Evolutionary conservation across 257 asterid species (phyloP), one percentile per base, ranked within the genome.

Genomic region (Lithospermum erythrorhizon): DNA sequence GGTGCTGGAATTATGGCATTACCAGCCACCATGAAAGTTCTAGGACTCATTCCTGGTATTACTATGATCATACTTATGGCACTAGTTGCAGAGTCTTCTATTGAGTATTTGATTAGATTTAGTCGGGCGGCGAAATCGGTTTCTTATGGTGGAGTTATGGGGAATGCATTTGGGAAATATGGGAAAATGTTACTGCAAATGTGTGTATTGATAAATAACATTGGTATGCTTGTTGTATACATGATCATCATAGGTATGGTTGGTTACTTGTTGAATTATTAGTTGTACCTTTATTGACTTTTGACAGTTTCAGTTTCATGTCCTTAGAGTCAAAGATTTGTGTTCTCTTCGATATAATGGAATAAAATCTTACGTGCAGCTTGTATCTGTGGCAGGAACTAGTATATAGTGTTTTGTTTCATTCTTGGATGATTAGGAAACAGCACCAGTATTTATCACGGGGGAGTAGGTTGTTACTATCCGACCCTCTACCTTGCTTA

Each of bases 1-100:
- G 95, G 95, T 56, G 95, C 95, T 63, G 95, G 95, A 62, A 87
- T 87, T 66, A 87, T 87, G 95, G 87, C 95, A 59, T 67, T 87
- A 70, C 94, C 95, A 51, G 95, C 94, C 27, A 82, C 88, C 65
- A 79, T 87, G 94, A 87, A 87, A 75, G 81, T 77, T 61, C 66
- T 87, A 82, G 95, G 95, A 47, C 90, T 87, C 52, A 56, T 84
- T 68, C 79, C 72, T 6, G 95, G 95, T 66, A 68, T 82, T 65
- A 70, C 63, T 54, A 62, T 81, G 57, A 87, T 87, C 66, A 77
- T 87, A 62, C 62, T 87, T 22, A 87, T 87, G 95, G 95, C 90
- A 48, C 84, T 87, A 79, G 75, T 87, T 73, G 84, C 95, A 13
- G 84, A 87, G 64, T 68, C 95, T 71, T 84, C 95, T 10, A 79